Percentiles rank a stretch among this genome's conserved stretches.
Conservation (phyloP, 1,284 basidiomycete genomes). For the Cutaneotrichosporon daszewskae region DNA sequence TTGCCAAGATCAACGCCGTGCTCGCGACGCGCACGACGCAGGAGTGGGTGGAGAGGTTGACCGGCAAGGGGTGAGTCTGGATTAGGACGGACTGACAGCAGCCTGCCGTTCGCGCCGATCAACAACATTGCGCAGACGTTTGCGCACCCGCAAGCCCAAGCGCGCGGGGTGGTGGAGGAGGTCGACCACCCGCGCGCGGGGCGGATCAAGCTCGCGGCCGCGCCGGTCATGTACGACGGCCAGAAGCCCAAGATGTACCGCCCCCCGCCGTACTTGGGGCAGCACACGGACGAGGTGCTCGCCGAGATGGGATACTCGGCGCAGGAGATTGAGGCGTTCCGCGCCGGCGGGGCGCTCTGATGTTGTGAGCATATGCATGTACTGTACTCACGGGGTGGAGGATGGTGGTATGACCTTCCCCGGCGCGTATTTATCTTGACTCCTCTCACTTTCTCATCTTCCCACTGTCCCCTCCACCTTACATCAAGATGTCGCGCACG, state of each 20-base stretch:
- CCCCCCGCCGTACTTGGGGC: conserved; percentile 75
- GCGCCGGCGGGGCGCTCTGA: conserved; percentile 50
- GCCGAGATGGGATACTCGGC: conserved; percentile 62
- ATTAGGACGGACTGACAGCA: conserved; percentile 28
- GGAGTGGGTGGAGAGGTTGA: conserved; percentile 68
- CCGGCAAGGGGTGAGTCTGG: conserved; percentile 63
- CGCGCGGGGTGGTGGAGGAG: conserved; percentile 58
- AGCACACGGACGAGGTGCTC: conserved; percentile 76
- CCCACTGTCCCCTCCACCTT: not conserved
- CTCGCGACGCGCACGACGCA: conserved; percentile 58
- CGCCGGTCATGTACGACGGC: conserved; percentile 83
- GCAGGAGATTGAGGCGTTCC: conserved; percentile 57
- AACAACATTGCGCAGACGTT: conserved; percentile 89
- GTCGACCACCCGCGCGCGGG: conserved; percentile 73
- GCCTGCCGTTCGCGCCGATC: conserved; percentile 82
- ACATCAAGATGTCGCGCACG: conserved; percentile 1
- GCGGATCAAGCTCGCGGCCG: conserved; percentile 75
- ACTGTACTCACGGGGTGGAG: not conserved
- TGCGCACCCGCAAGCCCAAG: conserved; percentile 77
- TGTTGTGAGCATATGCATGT: not conserved
- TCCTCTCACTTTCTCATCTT: no score
- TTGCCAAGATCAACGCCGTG: conserved; percentile 63
- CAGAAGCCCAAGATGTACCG: conserved; percentile 59
- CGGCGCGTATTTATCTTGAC: no score
- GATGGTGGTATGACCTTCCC: not conserved